A percentile compares a stretch with the other conserved stretches of the same genome.
Evolutionary conservation across 139 green algal genomes (phyloP).

Genomic region (Chlamydomonas incerta): DNA sequence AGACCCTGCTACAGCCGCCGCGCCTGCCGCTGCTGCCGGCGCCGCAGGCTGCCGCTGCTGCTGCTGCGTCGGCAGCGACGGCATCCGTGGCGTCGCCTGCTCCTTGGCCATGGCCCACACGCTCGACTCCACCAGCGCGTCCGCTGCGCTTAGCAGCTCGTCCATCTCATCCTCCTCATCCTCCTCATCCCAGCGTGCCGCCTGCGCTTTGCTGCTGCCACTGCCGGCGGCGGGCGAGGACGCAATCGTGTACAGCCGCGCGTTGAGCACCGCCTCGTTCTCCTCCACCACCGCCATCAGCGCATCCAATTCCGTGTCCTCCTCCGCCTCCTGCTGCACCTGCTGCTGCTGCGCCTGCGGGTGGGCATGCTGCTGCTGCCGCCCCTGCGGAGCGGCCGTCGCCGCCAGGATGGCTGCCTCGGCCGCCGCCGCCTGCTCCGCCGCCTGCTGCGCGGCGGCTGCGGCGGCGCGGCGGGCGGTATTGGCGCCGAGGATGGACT

Average conservation of each 20-base stretch:
- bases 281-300: slow-evolving; percentile 20
- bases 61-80: slow-evolving; percentile 45
- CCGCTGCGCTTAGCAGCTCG: background rate
- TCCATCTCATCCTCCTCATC: background rate
- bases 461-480: background rate
- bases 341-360: background rate
- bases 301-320: background rate
- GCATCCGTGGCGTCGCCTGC: slow-evolving; percentile 20
- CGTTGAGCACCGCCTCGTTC: slow-evolving; percentile 11
- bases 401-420: background rate
- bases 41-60: background rate
- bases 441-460: too few species aligned
- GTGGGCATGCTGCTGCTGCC: background rate
- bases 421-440: background rate
- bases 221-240: too few species aligned
- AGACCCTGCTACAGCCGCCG: too few species aligned
- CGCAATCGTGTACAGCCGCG: background rate
- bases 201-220: background rate
- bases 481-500: background rate
- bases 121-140: slow-evolving; percentile 5
- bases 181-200: background rate
- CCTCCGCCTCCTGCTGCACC: background rate
- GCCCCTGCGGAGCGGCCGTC: too few species aligned
- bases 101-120: background rate
- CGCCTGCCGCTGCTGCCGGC: background rate